A percentile compares a stretch with the other conserved stretches of the same genome.
These are phyloP conservation scores for Hypoxylon trugodes DNA, from an alignment of 495 filamentous ascomycete species.

Conservation along the genomic window DNA sequence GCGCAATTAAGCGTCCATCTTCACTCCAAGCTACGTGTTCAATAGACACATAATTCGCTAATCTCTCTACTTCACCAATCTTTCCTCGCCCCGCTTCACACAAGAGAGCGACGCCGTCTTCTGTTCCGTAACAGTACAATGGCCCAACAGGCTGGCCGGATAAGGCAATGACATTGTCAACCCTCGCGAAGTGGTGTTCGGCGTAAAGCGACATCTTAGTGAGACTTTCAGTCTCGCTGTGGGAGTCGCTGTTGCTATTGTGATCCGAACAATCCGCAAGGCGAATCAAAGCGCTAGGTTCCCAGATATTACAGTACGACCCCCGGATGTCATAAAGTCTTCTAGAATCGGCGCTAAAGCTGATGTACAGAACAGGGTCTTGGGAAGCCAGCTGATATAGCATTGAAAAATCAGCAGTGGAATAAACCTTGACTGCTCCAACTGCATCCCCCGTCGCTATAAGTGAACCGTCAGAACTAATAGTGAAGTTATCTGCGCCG, in stretches of 20 bases:
- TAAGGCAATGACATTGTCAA: background rate
- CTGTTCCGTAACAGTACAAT: constrained; percentile 1
- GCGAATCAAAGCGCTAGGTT: background rate
- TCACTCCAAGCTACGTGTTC: background rate
- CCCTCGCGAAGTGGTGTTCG: background rate
- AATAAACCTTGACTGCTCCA: background rate
- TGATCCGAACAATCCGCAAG: background rate
- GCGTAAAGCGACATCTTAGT: background rate
- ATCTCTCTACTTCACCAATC: background rate
- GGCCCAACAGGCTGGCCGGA: background rate
- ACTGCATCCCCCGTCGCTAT: background rate
- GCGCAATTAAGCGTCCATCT: background rate
- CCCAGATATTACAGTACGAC: background rate
- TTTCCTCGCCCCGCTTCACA: background rate
- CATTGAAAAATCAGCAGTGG: background rate
- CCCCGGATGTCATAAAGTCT: background rate
- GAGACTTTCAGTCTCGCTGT: background rate
- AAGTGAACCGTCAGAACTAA: background rate
- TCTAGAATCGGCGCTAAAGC: background rate
- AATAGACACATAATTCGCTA: background rate
- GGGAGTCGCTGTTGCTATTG: background rate
- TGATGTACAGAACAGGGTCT: background rate
- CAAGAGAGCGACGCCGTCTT: background rate
- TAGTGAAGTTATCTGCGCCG: background rate
- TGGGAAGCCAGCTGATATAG: background rate